Conservation (phyloP, 2,329 filamentous ascomycete genomes). For the Aspergillus neoniger region DNA sequence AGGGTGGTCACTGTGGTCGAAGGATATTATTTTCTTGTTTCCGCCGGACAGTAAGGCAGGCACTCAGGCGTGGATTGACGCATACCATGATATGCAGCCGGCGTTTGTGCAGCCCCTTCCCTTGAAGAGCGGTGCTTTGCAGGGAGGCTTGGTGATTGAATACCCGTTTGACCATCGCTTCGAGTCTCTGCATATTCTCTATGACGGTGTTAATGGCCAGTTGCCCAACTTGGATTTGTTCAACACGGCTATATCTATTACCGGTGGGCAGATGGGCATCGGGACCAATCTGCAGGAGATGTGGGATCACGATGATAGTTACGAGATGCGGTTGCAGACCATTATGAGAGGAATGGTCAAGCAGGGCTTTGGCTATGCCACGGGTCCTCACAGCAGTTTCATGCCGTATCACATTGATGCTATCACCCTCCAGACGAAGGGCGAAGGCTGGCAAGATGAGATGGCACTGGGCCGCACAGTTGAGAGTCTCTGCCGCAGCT, state of each 20-base stretch:
- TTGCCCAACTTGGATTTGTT: constrained; percentile 93
- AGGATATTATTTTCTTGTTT: constrained; percentile 92
- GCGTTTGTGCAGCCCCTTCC: constrained; percentile 72
- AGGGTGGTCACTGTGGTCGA: constrained; percentile 97
- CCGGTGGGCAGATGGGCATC: constrained; percentile 89
- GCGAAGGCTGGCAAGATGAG: constrained; percentile 94
- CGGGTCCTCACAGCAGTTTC: constrained; percentile 90
- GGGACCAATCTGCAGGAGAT: constrained; percentile 81
- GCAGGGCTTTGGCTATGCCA: constrained; percentile 84
- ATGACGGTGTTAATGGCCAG: constrained; percentile 94
- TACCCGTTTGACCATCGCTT: constrained; percentile 84
- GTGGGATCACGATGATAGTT: constrained; percentile 74
- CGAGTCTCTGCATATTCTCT: constrained; percentile 84
- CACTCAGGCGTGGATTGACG: constrained; percentile 95
- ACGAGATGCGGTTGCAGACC: constrained; percentile 78
- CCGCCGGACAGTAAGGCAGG: constrained; percentile 86
- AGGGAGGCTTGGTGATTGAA: constrained; percentile 91
- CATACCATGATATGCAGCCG: constrained; percentile 88
- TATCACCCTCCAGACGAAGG: constrained; percentile 86
- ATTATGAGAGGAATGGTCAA: constrained; percentile 92
- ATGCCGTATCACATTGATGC: constrained; percentile 98
- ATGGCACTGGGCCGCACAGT: constrained; percentile 90
- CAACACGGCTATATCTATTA: constrained; percentile 88
- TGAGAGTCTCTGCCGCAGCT: constrained; percentile 85
- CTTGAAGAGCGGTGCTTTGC: constrained; percentile 88